Base-by-base conservation (phyloP, 169 alveolate species). In the Eimeria necatrix region DNA sequence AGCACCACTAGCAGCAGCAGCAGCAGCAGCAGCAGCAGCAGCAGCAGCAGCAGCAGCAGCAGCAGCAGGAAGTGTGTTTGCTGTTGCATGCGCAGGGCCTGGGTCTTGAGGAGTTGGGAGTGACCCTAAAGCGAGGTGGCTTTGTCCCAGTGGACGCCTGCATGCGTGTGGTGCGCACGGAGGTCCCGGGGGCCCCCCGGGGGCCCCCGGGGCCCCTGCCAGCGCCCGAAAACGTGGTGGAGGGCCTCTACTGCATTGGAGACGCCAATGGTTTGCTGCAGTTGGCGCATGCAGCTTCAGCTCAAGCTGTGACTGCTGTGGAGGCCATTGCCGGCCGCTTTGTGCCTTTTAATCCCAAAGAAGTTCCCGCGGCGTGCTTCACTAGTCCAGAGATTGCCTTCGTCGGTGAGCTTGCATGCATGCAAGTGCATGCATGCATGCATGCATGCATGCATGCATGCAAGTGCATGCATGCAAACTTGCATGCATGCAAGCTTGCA, bases 201-300 rank as follows among this genome's bases (percentile, higher is more conserved):
- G 93, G 84, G 14, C 61, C 80, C 22, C 32, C 60, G 18, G 64
- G 59, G 8, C 56, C 84, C 8, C 18, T 8, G 5, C 20, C 56
- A 24, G 81, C 56, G 26, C 46, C 9, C 52, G 78, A 41, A 7
- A 91, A 86, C 61, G 96, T 94, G 32, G 59, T 94, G 22, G 86
- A 81, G 4, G 90, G 95, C 8, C 93, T 96, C 70, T 96, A 95
- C 93, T 96, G 97, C 85, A 95, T 96, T 16, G 97, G 97, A 0
- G 97, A 96, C 85, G 96, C 97, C 61, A 96, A 96, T 46, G 97
- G 97, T 2, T 53, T 53, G 46, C 94, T 95, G 95, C 95, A 95
- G 96, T 64, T 96, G 52, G 97, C 97, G 10, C 97, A 96, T 73
- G 96, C 96, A 52, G 97, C 97, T 9, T 94, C 97, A 0, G 96